These are phyloP conservation scores for Komagataella pseudopastoris DNA, from an alignment of 805 yeast genomes.

Conservation along the genomic window DNA sequence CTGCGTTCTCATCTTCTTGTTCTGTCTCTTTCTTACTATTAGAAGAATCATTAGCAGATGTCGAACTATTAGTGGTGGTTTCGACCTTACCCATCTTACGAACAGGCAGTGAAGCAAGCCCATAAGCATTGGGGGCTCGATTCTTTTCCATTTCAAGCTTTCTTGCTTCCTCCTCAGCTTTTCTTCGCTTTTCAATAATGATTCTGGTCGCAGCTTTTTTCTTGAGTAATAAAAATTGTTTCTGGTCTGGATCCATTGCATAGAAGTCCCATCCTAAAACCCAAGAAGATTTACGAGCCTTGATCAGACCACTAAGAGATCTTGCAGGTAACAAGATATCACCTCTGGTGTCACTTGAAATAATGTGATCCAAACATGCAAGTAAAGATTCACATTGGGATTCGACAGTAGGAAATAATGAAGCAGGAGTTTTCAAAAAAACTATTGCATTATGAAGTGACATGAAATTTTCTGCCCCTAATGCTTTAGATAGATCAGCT, in stretches of 20 bases:
- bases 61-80: not conserved
- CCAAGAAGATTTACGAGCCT: conserved; percentile 38
- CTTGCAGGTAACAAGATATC: conserved; percentile 70
- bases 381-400: conserved; percentile 47
- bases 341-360: conserved; percentile 48
- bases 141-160: not conserved
- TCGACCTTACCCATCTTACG: not conserved
- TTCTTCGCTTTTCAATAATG: conserved; percentile 2
- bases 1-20: not conserved
- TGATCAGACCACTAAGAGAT: conserved; percentile 56
- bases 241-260: conserved; percentile 30
- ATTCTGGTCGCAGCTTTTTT: conserved; percentile 4
- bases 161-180: conserved; percentile 1
- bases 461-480: conserved; percentile 50
- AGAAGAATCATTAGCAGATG: not conserved
- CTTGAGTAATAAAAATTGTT: conserved; percentile 13
- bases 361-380: conserved; percentile 30
- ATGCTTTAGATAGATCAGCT: conserved; percentile 25
- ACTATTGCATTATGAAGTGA: conserved; percentile 71
- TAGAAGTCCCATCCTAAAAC: conserved; percentile 44
- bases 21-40: not conserved
- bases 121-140: not conserved
- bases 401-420: conserved; percentile 53
- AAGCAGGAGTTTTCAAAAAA: conserved; percentile 51
- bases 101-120: not conserved